Evolutionary conservation across 164 flowering plant species (phyloP).

Genomic region (Magnolia kwangsiensis): DNA sequence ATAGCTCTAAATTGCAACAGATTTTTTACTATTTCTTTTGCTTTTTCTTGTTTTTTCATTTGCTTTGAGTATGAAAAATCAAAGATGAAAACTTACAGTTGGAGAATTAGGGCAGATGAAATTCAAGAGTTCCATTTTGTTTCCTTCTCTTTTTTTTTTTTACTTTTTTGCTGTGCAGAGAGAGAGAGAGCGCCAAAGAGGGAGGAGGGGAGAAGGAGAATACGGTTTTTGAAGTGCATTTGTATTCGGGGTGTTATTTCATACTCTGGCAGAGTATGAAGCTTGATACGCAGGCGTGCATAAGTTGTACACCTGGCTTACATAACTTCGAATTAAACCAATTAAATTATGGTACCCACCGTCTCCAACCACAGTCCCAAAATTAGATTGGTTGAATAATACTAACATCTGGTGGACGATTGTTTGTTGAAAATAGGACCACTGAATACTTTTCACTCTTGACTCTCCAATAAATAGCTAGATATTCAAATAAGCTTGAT

Average conservation of each 20-base stretch:
- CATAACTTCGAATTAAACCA: too few relatives aligned
- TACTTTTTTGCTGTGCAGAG: too few relatives aligned
- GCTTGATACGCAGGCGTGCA: background rate
- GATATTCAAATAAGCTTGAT: too few relatives aligned
- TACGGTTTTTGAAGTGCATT: background rate
- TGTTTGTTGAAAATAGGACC: too few relatives aligned
- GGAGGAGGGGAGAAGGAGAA: too few relatives aligned
- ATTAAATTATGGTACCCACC: too few relatives aligned
- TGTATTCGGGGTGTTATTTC: background rate
- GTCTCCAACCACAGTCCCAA: too few relatives aligned
- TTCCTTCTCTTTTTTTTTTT: background rate
- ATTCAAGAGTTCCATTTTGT: constrained; percentile 21
- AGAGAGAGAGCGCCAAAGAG: background rate
- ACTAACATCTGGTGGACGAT: too few relatives aligned
- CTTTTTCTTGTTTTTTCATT: background rate
- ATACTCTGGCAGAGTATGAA: background rate
- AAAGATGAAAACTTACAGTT: constrained; percentile 11
- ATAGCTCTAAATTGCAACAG: background rate
- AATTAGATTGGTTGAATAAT: too few relatives aligned
- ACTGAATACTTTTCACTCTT: too few relatives aligned
- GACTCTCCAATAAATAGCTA: too few relatives aligned
- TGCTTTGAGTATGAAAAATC: background rate
- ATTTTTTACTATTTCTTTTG: background rate
- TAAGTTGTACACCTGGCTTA: background rate
- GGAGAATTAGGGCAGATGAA: constrained; percentile 27